A percentile compares a stretch with the other conserved stretches of the same genome.
Conservation (phyloP, 208 protist genomes). For the Leishmania guyanensis region DNA sequence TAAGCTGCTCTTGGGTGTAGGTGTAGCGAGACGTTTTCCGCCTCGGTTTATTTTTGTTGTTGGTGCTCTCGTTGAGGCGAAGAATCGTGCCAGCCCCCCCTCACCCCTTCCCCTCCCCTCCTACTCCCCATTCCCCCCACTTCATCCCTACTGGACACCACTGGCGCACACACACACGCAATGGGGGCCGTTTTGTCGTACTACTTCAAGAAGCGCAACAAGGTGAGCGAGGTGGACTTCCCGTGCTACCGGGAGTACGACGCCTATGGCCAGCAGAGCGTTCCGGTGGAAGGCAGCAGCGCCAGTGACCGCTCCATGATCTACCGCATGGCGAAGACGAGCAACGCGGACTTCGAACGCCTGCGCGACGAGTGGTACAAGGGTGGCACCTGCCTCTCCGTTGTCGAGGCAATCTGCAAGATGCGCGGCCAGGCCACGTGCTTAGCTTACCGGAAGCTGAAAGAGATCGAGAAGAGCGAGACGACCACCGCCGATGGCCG, state of each 20-base stretch:
- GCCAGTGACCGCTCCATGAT: conserved; percentile 46
- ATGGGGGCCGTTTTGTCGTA: conserved; percentile 66
- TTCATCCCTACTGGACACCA: background rate
- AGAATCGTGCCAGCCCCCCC: too few relatives aligned
- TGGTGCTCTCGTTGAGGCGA: too few relatives aligned
- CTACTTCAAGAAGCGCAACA: conserved; percentile 52
- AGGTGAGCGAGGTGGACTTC: conserved; percentile 44
- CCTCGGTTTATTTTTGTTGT: too few relatives aligned
- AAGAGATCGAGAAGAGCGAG: conserved; percentile 43
- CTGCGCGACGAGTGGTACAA: conserved; percentile 48
- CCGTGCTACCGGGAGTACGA: conserved; percentile 44
- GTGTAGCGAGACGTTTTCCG: background rate
- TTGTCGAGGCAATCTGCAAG: conserved; percentile 46
- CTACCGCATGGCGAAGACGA: conserved; percentile 67
- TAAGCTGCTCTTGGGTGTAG: too few relatives aligned
- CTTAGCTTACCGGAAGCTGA: conserved; percentile 57
- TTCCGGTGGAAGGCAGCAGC: conserved; percentile 45
- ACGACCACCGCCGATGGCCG: conserved; percentile 42
- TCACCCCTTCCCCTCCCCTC: background rate
- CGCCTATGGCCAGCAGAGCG: conserved; percentile 41
- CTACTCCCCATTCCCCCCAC: background rate
- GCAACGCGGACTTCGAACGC: conserved; percentile 46
- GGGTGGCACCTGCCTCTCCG: conserved; percentile 39
- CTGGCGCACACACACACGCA: conserved; percentile 13
- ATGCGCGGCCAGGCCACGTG: conserved; percentile 47